Evolutionary conservation across 768 basidiomycete species (phyloP).

Genomic region (Tulasnella calospora): DNA sequence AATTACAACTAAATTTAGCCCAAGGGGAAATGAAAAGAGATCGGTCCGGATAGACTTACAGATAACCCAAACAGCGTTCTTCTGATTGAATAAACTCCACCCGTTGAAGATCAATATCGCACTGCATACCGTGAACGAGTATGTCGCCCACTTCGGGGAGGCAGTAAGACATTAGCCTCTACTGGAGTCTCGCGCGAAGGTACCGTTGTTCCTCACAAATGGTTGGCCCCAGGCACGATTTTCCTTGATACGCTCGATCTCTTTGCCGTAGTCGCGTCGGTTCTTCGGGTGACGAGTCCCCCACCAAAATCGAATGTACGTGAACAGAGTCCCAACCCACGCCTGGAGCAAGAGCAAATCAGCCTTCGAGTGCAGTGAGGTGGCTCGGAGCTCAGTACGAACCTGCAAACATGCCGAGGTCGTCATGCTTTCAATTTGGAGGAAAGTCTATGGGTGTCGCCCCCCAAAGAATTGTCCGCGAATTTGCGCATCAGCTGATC

Average conservation of each 20-base stretch:
- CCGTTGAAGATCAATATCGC: constrained; percentile 29
- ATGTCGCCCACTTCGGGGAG: constrained; percentile 24
- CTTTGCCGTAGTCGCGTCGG: background rate
- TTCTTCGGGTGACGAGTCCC: background rate
- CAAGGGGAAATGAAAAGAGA: too few relatives aligned
- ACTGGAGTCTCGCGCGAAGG: background rate
- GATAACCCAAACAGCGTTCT: constrained; percentile 14
- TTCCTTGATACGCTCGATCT: background rate
- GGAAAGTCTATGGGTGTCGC: background rate
- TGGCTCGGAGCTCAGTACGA: background rate
- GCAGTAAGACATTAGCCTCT: background rate
- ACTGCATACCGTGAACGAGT: constrained; percentile 27
- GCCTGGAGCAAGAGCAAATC: constrained; percentile 18
- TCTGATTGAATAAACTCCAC: constrained; percentile 25
- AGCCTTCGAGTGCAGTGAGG: background rate
- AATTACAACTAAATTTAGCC: background rate
- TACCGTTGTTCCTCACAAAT: too few relatives aligned
- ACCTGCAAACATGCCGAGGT: constrained; percentile 6
- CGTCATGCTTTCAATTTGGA: constrained; percentile 21
- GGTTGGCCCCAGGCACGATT: constrained; percentile 14
- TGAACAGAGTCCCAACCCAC: constrained; percentile 25
- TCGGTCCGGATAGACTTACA: constrained; percentile 9
- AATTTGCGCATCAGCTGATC: too few relatives aligned
- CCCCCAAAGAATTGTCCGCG: too few relatives aligned
- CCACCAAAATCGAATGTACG: constrained; percentile 15